Evolutionary conservation across 2,329 filamentous ascomycete genomes (phyloP), one percentile per base, ranked within the genome.

Genomic region (Nemania bipapillata): DNA sequence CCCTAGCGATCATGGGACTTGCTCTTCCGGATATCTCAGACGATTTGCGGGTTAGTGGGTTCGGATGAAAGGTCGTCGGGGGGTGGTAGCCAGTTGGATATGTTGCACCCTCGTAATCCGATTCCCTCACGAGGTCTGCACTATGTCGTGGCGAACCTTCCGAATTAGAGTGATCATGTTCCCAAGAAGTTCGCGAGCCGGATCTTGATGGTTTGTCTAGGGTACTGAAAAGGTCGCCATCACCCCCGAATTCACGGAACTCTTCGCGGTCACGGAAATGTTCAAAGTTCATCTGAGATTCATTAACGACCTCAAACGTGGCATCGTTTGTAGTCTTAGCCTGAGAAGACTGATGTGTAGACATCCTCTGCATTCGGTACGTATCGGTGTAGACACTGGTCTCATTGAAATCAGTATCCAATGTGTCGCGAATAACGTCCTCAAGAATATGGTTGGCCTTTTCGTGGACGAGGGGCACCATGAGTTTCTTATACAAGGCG

Each of bases 381-480:
- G 92, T 90, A 76, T 97, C 94, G 47, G 91, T 93, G 81, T 94
- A 93, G n/a, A 89, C 90, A 30, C 87, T 89, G 9, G 83, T 84
- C 1, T 84, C 84, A 24, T 87, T 86, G 26, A 88, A 84, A 2
- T 87, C 86, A 55, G 92, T 89, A 8, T 85, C 86, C n/a, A 95
- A 82, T 5, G 94, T 90, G 17, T 93, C 94, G 17, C 88, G 89
- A 79, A 97, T 97, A 50, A 98, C 86, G 47, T 91, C 87, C n/a
- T 90, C 90, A 9, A 98, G 86, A 40, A 95, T 85, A 65, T 95
- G 92, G 74, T 94, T 92, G 3, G 93, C 92, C 80, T 91, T 96
- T 65, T 92, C 91, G 74, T 96, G 91, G 2, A 98, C 95, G 93
- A 97, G 97, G 3, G 95, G 95, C 0, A 93, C 96, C 74, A 95